A percentile compares a stretch with the other conserved stretches of the same genome.
phyloP scores from a whole-genome alignment of 2,329 filamentous ascomycete species.

The Microsporum audouinii region DNA sequence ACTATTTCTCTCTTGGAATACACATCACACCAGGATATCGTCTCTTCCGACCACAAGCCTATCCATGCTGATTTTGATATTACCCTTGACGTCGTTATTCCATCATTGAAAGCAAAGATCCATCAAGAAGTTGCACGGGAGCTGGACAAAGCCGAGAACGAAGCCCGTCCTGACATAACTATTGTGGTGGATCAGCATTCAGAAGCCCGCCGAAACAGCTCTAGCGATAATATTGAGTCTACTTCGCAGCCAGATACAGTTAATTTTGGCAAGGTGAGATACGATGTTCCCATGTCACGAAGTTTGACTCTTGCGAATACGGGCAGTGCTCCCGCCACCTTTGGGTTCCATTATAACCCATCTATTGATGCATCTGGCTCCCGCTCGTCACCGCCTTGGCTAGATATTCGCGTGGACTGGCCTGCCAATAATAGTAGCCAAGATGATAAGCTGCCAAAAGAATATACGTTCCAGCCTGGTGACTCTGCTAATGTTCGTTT shows the following conservation, averaged over 20 bases:
- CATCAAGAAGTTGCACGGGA: constrained; percentile 80
- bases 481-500: constrained; percentile 65
- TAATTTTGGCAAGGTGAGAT: constrained; percentile 66
- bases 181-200: constrained; percentile 58
- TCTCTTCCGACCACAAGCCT: constrained; percentile 93
- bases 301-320: constrained; percentile 85
- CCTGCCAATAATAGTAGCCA: constrained; percentile 30
- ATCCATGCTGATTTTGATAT: constrained; percentile 71
- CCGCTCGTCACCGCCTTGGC: constrained; percentile 50
- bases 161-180: constrained; percentile 69
- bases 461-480: constrained; percentile 67
- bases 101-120: constrained; percentile 69
- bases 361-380: constrained; percentile 35
- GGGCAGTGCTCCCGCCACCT: constrained; percentile 64
- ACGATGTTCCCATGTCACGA: constrained; percentile 53
- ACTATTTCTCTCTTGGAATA: constrained; percentile 55
- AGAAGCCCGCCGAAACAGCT: constrained; percentile 10
- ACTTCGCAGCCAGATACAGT: constrained; percentile 44
- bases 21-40: constrained; percentile 74
- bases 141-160: constrained; percentile 83
- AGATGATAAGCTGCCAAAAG: constrained; percentile 23
- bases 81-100: constrained; percentile 75
- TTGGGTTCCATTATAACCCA: constrained; percentile 68
- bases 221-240: constrained; percentile 27
- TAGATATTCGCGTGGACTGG: constrained; percentile 54